phyloP scores from a whole-genome alignment of 257 asterid species.

The Cinchona pubescens region DNA sequence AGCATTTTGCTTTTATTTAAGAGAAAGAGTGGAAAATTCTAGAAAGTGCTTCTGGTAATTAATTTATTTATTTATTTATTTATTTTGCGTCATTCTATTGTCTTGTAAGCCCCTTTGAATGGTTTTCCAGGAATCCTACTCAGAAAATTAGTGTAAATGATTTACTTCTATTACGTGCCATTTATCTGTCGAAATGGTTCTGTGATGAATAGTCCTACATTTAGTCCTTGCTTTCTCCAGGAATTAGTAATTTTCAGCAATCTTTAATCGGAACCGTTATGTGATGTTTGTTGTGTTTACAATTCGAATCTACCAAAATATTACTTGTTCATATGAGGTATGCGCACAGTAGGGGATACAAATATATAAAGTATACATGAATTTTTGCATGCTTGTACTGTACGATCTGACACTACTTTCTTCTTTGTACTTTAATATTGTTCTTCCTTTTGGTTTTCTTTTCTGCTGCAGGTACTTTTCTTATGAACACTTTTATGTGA shows the following conservation, averaged over 20 bases:
- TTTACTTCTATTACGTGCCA: neutral
- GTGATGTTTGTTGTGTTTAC: neutral
- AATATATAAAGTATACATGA: neutral
- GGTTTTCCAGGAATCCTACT: neutral
- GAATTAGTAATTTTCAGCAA: neutral
- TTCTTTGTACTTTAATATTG: constrained; percentile 7
- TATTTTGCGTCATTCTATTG: neutral
- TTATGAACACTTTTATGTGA: constrained; percentile 96
- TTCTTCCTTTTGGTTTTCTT: constrained; percentile 14
- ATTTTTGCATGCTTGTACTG: neutral
- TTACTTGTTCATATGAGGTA: neutral
- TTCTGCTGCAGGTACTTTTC: constrained; percentile 86
- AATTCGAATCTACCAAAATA: neutral
- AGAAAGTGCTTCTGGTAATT: neutral
- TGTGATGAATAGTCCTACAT: neutral
- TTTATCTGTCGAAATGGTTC: neutral
- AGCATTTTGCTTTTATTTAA: neutral
- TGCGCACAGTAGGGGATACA: neutral
- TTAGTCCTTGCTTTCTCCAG: neutral
- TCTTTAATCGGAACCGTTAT: neutral
- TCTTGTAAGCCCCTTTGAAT: neutral
- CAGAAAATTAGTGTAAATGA: neutral
- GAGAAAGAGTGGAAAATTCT: neutral
- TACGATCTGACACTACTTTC: neutral
- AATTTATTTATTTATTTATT: too few species aligned